Percentiles rank a stretch among this genome's conserved stretches.
Conservation (phyloP, 1,284 basidiomycete species). For the Mycosarcoma mackinlayi region DNA sequence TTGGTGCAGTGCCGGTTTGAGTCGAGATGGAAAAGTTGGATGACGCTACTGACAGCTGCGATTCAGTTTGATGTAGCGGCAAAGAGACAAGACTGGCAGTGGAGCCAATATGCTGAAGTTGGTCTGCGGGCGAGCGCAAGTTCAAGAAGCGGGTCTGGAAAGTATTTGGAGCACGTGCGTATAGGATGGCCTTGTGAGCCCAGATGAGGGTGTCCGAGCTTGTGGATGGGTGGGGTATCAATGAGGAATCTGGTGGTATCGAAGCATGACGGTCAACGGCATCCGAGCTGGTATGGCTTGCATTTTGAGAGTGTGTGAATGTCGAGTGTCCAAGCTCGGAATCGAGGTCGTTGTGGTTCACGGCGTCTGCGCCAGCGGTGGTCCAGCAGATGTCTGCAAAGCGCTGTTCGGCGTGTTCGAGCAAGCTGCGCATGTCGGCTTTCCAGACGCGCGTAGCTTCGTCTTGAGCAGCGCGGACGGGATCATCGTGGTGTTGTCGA, state of each 20-base stretch:
- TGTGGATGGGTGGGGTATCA: conserved; percentile 10
- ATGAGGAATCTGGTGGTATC: conserved; percentile 11
- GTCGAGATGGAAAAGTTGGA: conserved; percentile 19
- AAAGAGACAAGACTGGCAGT: conserved; percentile 52
- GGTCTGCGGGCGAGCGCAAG: conserved; percentile 73
- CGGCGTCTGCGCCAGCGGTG: conserved; percentile 4
- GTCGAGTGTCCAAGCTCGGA: conserved; percentile 13
- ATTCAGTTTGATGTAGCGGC: conserved; percentile 32
- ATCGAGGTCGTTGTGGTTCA: conserved; percentile 19
- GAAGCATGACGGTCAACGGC: background rate
- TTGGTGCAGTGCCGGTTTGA: conserved; percentile 6
- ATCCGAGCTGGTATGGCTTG: conserved; percentile 1
- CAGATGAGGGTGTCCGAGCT: conserved; percentile 71
- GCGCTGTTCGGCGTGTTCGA: conserved; percentile 45
- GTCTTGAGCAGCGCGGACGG: conserved; percentile 38
- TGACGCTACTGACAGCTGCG: conserved; percentile 27
- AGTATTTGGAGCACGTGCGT: conserved; percentile 78
- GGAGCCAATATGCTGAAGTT: conserved; percentile 51
- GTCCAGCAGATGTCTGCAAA: conserved; percentile 63
- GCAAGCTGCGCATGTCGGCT: conserved; percentile 47
- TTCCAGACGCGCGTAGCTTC: conserved; percentile 52
- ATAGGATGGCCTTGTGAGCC: conserved; percentile 96
- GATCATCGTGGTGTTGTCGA: conserved; percentile 13
- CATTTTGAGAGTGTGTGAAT: background rate
- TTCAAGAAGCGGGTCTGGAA: conserved; percentile 71